Percentiles rank a stretch among this genome's conserved stretches.
These are phyloP conservation scores for Penicillium fuscoglaucum DNA, from an alignment of 2,329 filamentous ascomycete genomes.

Conservation along the genomic window DNA sequence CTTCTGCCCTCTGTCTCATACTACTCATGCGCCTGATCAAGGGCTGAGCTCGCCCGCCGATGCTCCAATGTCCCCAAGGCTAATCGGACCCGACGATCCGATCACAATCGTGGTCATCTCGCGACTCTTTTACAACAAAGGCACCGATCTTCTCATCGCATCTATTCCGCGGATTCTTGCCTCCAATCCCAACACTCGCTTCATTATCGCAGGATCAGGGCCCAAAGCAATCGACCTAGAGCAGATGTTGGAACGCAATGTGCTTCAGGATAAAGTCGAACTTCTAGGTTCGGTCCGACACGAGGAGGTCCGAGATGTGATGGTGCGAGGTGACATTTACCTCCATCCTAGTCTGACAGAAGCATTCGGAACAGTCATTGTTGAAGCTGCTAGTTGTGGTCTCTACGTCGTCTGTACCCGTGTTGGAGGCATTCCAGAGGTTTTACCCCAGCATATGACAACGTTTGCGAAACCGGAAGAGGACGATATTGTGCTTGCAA, in stretches of 20 bases:
- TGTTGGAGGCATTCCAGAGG: constrained; percentile 95
- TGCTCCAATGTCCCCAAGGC: constrained; percentile 59
- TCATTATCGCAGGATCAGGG: constrained; percentile 93
- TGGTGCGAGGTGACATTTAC: constrained; percentile 96
- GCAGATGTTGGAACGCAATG: constrained; percentile 95
- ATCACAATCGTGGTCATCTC: constrained; percentile 98
- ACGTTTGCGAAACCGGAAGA: constrained; percentile 96
- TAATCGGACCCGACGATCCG: constrained; percentile 76
- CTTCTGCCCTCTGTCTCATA: constrained; percentile 70
- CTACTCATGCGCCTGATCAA: constrained; percentile 41
- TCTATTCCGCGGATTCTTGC: constrained; percentile 91
- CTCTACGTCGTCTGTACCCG: constrained; percentile 95
- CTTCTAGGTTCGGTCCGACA: constrained; percentile 90
- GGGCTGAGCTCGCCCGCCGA: constrained; percentile 28
- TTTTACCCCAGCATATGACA: constrained; percentile 94
- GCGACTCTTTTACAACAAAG: constrained; percentile 97
- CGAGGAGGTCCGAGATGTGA: constrained; percentile 95
- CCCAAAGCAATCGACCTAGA: constrained; percentile 97
- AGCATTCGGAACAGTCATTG: constrained; percentile 96
- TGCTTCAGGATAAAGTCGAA: constrained; percentile 88
- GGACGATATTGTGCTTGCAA: constrained; percentile 87
- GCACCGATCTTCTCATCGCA: constrained; percentile 93
- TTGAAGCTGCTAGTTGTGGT: constrained; percentile 93
- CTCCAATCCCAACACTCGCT: constrained; percentile 86
- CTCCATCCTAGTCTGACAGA: constrained; percentile 93